Evolutionary conservation across 2,329 filamentous ascomycete genomes (phyloP).

Genomic region (Helminthosporium solani): DNA sequence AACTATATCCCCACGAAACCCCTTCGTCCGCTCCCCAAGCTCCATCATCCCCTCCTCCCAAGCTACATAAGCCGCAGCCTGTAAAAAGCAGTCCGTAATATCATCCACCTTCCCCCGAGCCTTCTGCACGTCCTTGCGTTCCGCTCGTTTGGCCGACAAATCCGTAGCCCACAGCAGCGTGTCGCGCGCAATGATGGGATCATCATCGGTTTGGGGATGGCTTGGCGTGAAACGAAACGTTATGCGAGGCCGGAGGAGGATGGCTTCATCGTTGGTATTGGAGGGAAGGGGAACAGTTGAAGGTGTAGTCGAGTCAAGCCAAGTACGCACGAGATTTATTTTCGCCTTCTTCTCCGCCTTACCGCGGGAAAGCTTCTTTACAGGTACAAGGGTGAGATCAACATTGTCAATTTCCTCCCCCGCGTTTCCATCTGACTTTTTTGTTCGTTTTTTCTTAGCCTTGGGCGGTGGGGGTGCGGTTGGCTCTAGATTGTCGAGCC

Average conservation of each 20-base stretch:
- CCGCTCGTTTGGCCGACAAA: not conserved
- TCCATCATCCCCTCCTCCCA: conserved; percentile 63
- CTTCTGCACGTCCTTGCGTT: not conserved
- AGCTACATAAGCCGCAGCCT: conserved; percentile 73
- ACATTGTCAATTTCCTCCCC: conserved; percentile 16
- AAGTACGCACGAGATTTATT: conserved; percentile 57
- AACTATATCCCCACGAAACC: not conserved
- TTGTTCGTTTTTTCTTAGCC: not conserved
- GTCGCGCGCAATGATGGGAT: conserved; percentile 3
- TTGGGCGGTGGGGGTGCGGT: not conserved
- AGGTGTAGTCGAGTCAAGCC: conserved; percentile 21
- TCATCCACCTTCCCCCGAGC: conserved; percentile 68
- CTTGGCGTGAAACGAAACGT: conserved; percentile 15
- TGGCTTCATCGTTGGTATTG: not conserved
- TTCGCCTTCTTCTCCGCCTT: conserved; percentile 59
- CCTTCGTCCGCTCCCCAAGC: not conserved
- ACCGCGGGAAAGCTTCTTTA: conserved; percentile 43
- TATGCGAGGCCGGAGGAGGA: conserved; percentile 14
- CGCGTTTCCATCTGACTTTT: not conserved
- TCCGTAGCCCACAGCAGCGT: conserved; percentile 8
- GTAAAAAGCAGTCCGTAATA: conserved; percentile 75
- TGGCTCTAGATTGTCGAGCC: conserved; percentile 24
- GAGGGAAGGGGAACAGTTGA: conserved; percentile 10
- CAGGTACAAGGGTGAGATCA: conserved; percentile 10
- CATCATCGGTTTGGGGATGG: conserved; percentile 10